Base-by-base conservation (phyloP, 306 rosid species). In the Acacia melanoxylon region DNA sequence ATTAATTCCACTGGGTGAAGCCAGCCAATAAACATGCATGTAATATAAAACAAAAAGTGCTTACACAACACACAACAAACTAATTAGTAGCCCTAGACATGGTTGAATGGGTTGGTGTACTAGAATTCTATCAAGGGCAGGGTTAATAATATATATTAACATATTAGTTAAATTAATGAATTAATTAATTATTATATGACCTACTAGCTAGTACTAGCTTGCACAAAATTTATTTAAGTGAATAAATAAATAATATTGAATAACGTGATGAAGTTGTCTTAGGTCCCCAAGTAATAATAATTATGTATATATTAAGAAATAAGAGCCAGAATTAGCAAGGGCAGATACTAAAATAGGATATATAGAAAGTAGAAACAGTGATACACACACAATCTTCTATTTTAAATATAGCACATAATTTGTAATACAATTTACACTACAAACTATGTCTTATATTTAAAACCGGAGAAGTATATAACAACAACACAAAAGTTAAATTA, bases 401-500 rank as follows among this genome's bases (percentile, higher is more conserved):
- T 29, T 0, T 29, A 29, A 29, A 29, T 29, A 29, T 29, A 29
- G 2, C 1, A 29, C 2, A 29, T 29, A 29, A 2, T 29, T 29
- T 29, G 31, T 29, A 29, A 2, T 29, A 2, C 1, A 29, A 29
- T 1, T 29, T 29, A 1, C 31, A 29, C 2, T 29, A 29, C 2
- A 29, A 29, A 29, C 1, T 29, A 1, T 29, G 2, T 1, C 31
- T 29, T 29, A 29, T 1, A 29, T 29, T 29, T 29, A 29, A 1
- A 27, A 27, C 1, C 0, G 29, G 29, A 27, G 1, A 1, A 27
- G 29, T 27, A 29, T 29, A 29, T 29, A 29, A 29, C 66, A 77
- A 48, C 86, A 71, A 70, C 62, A 78, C 63, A 79, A 88, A 90
- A 84, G 92, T 83, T 85, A 83, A 85, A 81, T 84, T 65, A 15